A percentile compares a stretch with the other conserved stretches of the same genome.
Conservation (phyloP, 345 rosid species). For the Citrus unshiu region DNA sequence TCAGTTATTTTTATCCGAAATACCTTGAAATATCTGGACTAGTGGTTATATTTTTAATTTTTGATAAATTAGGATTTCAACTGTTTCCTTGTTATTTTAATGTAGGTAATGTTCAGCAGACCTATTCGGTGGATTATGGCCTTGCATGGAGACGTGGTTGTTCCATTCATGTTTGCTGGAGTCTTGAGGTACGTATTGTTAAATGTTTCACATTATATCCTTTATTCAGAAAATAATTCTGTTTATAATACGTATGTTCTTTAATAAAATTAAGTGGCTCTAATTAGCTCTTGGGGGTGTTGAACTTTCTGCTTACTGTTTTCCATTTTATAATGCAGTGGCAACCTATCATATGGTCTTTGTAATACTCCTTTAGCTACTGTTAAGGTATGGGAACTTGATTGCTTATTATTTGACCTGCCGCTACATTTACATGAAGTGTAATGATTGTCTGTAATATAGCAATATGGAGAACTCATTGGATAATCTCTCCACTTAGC, state of each 20-base stretch:
- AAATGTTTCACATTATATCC: not conserved
- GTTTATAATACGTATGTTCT: not conserved
- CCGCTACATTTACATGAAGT: not conserved
- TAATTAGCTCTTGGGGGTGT: not conserved
- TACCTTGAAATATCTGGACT: not conserved
- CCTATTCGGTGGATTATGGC: slow-evolving; percentile 97
- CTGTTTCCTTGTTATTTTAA: slow-evolving; percentile 20
- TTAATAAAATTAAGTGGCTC: not conserved
- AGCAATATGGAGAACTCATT: not conserved
- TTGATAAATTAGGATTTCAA: not conserved
- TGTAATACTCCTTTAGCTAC: slow-evolving; percentile 79
- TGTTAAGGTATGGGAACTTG: slow-evolving; percentile 40
- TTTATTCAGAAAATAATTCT: not conserved
- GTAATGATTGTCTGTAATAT: not conserved
- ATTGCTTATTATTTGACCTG: slow-evolving; percentile 3
- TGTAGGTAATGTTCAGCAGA: slow-evolving; percentile 82
- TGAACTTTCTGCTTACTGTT: slow-evolving; percentile 8
- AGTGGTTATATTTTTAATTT: not conserved
- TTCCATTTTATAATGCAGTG: slow-evolving; percentile 49
- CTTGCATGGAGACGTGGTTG: slow-evolving; percentile 73
- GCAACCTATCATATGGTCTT: slow-evolving; percentile 76
- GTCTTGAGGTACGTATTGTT: slow-evolving; percentile 56
- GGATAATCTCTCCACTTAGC: not conserved
- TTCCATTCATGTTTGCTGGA: slow-evolving; percentile 88
- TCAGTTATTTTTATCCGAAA: slow-evolving; percentile 5